Evolutionary conservation across 2,329 filamentous ascomycete genomes (phyloP).

Genomic region (Plenodomus biglobosus): DNA sequence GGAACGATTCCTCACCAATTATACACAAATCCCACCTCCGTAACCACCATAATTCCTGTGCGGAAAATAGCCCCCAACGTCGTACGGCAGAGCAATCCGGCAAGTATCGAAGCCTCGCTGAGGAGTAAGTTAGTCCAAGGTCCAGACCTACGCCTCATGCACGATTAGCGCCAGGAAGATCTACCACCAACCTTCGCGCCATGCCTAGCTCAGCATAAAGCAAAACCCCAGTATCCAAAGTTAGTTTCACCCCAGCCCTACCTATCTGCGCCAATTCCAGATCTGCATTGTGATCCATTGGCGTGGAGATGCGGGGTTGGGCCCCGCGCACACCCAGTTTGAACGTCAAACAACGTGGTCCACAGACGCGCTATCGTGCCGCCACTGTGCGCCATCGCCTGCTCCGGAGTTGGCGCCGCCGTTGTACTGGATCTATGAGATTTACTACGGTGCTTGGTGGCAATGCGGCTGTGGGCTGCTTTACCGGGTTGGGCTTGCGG

Average conservation of each 20-base stretch:
- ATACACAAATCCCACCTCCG: too few species aligned
- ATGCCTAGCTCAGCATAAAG: too few species aligned
- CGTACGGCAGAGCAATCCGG: not conserved
- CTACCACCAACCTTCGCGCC: constrained; percentile 6
- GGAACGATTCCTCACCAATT: too few species aligned
- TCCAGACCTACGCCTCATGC: constrained; percentile 15
- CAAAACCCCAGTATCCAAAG: too few species aligned
- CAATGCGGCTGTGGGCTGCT: constrained; percentile 2
- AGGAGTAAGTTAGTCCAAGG: constrained; percentile 1
- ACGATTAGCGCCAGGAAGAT: constrained; percentile 5
- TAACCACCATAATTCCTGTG: not conserved
- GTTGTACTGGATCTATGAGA: constrained; percentile 4
- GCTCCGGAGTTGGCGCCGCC: constrained; percentile 7
- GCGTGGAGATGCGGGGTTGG: constrained; percentile 6
- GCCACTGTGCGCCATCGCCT: too few species aligned
- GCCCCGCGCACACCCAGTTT: not conserved
- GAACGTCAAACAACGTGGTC: constrained; percentile 1
- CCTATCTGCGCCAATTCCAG: too few species aligned
- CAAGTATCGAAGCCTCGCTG: constrained; percentile 1
- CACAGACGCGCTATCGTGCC: not conserved
- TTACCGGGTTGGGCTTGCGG: constrained; percentile 1
- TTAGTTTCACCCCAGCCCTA: too few species aligned
- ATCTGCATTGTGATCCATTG: not conserved
- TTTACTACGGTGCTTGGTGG: constrained; percentile 1
- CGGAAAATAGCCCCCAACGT: not conserved